These are phyloP conservation scores for Pseudodiploospora longispora DNA, from an alignment of 2,329 filamentous ascomycete genomes.

Conservation along the genomic window DNA sequence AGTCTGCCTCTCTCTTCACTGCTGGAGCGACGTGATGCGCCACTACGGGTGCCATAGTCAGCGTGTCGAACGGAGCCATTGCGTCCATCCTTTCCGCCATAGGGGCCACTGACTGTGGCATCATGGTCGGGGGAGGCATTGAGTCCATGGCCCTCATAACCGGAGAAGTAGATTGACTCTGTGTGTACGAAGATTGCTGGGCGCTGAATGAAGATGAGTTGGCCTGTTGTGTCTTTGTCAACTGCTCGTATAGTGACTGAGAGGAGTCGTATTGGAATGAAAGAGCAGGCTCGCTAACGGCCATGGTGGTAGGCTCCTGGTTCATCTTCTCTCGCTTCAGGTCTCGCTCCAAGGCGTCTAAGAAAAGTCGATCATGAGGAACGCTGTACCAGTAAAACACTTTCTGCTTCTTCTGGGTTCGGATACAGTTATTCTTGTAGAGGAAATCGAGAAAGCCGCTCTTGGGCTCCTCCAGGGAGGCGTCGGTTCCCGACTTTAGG, in stretches of 20 bases:
- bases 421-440: constrained; percentile 99
- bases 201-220: constrained; percentile 95
- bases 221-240: constrained; percentile 98
- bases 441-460: constrained; percentile 97
- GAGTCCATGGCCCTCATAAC: constrained; percentile 85
- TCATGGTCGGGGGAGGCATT: constrained; percentile 87
- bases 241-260: constrained; percentile 96
- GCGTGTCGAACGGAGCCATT: constrained; percentile 61
- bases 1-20: constrained; percentile 86
- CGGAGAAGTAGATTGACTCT: constrained; percentile 78
- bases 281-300: constrained; percentile 91
- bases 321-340: constrained; percentile 99
- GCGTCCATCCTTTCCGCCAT: constrained; percentile 59
- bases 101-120: constrained; percentile 50
- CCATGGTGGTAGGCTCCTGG: constrained; percentile 93
- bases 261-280: constrained; percentile 99
- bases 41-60: constrained; percentile 61
- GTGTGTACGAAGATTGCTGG: constrained; percentile 60
- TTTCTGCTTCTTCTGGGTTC: constrained; percentile 99
- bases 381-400: constrained; percentile 99
- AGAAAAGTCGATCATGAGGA: constrained; percentile 91
- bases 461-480: constrained; percentile 96
- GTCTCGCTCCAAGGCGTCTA: constrained; percentile 94
- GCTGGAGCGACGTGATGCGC: constrained; percentile 52
- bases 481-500: constrained; percentile 95